phyloP scores from a whole-genome alignment of 2,329 filamentous ascomycete species.

The Penicillium hordei region DNA sequence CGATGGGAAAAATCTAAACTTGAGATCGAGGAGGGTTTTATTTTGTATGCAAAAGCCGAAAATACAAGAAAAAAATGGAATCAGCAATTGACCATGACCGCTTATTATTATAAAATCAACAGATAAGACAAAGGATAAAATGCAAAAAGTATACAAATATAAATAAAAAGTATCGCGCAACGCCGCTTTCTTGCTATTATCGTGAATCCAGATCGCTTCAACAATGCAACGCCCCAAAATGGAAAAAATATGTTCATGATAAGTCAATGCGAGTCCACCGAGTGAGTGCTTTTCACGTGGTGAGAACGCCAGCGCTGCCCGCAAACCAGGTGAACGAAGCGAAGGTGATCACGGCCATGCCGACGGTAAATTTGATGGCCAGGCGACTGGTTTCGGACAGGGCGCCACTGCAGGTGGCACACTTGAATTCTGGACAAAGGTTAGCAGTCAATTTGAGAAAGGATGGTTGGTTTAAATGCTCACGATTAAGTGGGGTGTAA shows the following conservation, averaged over 20 bases:
- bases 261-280: slow-evolving; percentile 4
- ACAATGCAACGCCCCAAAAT: slow-evolving; percentile 15
- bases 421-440: slow-evolving; percentile 49
- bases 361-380: slow-evolving; percentile 56
- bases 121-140: slow-evolving; percentile 1
- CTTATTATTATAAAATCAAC: neutral
- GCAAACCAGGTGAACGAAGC: slow-evolving; percentile 58
- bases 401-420: slow-evolving; percentile 58
- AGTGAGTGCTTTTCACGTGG: slow-evolving; percentile 17
- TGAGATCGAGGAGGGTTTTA: neutral
- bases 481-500: slow-evolving; percentile 53
- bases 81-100: neutral
- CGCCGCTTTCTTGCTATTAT: slow-evolving; percentile 34
- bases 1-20: neutral
- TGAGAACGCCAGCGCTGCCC: slow-evolving; percentile 42
- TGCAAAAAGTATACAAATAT: slow-evolving; percentile 16
- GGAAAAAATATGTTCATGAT: slow-evolving; percentile 22
- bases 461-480: slow-evolving; percentile 23
- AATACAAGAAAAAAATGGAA: slow-evolving; percentile 1
- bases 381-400: slow-evolving; percentile 55
- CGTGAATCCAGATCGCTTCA: slow-evolving; percentile 27
- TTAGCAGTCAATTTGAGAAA: slow-evolving; percentile 12
- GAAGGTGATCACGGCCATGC: slow-evolving; percentile 57
- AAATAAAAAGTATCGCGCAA: slow-evolving; percentile 12
- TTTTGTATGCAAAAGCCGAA: slow-evolving; percentile 5